Evolutionary conservation across 306 rosid species (phyloP).

Genomic region (Dalbergia cultrata): DNA sequence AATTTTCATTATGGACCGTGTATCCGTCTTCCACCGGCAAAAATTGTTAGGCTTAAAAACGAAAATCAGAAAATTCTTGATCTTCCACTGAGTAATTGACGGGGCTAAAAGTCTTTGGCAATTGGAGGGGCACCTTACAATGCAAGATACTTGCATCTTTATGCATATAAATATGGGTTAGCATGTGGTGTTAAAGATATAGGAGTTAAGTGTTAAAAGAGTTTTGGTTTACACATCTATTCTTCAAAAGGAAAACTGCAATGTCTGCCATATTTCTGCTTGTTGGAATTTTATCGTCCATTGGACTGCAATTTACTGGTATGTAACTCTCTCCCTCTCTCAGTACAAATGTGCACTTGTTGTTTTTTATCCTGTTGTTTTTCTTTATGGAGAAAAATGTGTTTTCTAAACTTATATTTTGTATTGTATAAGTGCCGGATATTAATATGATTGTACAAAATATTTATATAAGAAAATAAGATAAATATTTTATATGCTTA

Average conservation of each 20-base stretch:
- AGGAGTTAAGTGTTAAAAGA: background rate
- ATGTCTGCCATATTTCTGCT: slow-evolving; percentile 20
- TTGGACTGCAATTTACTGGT: slow-evolving; percentile 36
- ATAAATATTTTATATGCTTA: no score
- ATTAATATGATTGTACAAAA: no score
- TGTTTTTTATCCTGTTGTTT: background rate
- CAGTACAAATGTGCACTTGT: background rate
- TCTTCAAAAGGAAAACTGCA: slow-evolving; percentile 6
- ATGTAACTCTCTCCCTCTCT: background rate
- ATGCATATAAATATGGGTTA: slow-evolving; percentile 41
- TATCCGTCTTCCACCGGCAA: background rate
- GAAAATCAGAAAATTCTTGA: background rate
- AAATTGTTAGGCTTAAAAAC: background rate
- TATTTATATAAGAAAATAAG: no score
- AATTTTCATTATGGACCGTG: background rate
- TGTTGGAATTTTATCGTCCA: slow-evolving; percentile 32
- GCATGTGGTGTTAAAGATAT: no score
- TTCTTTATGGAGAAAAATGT: background rate
- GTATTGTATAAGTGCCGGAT: no score
- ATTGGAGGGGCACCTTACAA: background rate
- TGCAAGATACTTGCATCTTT: background rate
- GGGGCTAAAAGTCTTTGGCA: slow-evolving; percentile 23
- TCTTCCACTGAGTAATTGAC: slow-evolving; percentile 32
- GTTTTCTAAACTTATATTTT: no score
- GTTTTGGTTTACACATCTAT: background rate